Evolutionary conservation across 805 yeast species (phyloP).

Genomic region (Zygoascus bituminiphila): DNA sequence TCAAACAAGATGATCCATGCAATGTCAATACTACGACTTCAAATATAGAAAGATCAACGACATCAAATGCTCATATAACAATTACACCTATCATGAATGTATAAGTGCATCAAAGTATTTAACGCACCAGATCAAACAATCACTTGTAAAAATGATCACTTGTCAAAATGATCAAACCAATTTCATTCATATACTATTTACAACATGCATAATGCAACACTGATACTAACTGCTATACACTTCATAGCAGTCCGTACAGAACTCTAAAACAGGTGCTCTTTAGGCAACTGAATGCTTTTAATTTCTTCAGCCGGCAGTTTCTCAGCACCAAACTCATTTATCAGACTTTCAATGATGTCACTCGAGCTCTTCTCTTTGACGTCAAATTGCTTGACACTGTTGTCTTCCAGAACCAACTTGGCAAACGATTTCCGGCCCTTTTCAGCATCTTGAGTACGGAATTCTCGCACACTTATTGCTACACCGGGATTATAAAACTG

Average conservation of each 20-base stretch:
- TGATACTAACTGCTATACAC: background rate
- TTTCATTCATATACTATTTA: no score
- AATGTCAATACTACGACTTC: no score
- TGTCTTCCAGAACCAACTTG: constrained; percentile 23
- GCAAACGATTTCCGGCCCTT: background rate
- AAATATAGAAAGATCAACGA: no score
- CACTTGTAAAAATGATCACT: no score
- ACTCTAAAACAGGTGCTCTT: background rate
- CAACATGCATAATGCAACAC: background rate
- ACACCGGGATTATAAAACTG: constrained; percentile 75
- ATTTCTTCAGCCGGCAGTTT: constrained; percentile 39
- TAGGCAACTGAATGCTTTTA: constrained; percentile 4
- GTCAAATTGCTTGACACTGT: constrained; percentile 22
- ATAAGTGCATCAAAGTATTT: no score
- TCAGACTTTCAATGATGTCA: constrained; percentile 50
- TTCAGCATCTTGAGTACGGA: constrained; percentile 2
- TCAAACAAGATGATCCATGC: no score
- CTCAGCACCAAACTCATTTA: constrained; percentile 44
- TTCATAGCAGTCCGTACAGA: no score
- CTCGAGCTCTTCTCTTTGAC: constrained; percentile 33
- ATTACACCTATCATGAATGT: no score
- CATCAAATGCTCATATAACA: no score
- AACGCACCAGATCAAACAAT: no score
- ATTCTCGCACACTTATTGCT: constrained; percentile 33
- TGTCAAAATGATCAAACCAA: no score